phyloP scores from a whole-genome alignment of 257 asterid genomes.

The Lavandula angustifolia region DNA sequence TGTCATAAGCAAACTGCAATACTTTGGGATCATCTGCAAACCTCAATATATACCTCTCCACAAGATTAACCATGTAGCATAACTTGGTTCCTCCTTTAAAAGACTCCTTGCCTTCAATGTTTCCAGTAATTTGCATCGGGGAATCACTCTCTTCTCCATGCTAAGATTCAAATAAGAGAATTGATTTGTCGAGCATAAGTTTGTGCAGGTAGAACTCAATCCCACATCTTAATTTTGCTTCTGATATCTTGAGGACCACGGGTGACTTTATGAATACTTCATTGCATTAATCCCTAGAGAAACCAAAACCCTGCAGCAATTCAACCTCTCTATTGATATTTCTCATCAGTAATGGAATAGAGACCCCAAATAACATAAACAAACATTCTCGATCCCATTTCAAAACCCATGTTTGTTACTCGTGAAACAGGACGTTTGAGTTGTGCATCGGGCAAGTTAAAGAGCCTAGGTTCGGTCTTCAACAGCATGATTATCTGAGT shows the following conservation, averaged over 20 bases:
- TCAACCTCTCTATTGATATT: conserved; percentile 16
- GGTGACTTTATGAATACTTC: conserved; percentile 9
- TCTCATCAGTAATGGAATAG: conserved; percentile 17
- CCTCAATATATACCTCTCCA: conserved; percentile 14
- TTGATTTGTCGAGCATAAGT: conserved; percentile 25
- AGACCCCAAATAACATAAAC: conserved; percentile 13
- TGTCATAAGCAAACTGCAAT: conserved; percentile 26
- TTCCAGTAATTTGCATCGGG: conserved; percentile 16
- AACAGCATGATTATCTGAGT: conserved; percentile 26
- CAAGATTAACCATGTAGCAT: neutral
- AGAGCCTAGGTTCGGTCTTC: conserved; percentile 11
- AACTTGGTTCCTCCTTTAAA: neutral
- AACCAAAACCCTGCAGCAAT: conserved; percentile 23
- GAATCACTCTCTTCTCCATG: conserved; percentile 29
- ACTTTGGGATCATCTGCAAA: conserved; percentile 29
- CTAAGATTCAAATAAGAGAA: conserved; percentile 14
- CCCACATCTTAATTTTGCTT: conserved; percentile 23
- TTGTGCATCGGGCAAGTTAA: conserved; percentile 8
- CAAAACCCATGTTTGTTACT: conserved; percentile 23
- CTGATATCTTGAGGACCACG: neutral
- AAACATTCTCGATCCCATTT: conserved; percentile 28
- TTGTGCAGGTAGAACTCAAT: conserved; percentile 22
- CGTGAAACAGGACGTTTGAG: conserved; percentile 19
- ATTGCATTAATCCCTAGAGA: conserved; percentile 15
- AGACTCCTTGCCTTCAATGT: conserved; percentile 24